Evolutionary conservation across 2,329 filamentous ascomycete species (phyloP).

Genomic region (Zymoseptoria pseudotritici): DNA sequence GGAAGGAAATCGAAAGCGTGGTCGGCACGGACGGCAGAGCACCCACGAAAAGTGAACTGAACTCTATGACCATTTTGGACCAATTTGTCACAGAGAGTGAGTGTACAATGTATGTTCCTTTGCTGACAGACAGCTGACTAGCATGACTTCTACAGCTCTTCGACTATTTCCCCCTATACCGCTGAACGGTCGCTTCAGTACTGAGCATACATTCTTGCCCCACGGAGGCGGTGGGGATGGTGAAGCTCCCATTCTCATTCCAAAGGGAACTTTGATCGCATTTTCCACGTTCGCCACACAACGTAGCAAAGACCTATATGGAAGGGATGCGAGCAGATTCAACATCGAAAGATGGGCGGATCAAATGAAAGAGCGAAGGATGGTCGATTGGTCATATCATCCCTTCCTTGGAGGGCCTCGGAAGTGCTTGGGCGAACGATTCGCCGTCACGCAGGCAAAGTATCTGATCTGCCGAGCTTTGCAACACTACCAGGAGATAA

Average conservation of each 20-base stretch:
- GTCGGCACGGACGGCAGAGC: neutral
- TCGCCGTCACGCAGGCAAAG: slow-evolving; percentile 3
- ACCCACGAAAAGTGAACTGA: slow-evolving; percentile 2
- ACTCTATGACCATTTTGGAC: slow-evolving; percentile 1
- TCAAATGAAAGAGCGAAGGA: neutral
- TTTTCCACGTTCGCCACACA: slow-evolving; percentile 21
- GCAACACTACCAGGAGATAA: slow-evolving; percentile 3
- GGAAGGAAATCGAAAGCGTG: slow-evolving; percentile 1
- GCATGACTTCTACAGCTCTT: neutral
- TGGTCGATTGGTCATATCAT: slow-evolving; percentile 5
- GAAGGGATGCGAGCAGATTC: slow-evolving; percentile 3
- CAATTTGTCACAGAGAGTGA: slow-evolving; percentile 5
- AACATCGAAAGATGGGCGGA: slow-evolving; percentile 2
- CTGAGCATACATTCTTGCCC: slow-evolving; percentile 66
- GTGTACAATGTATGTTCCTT: neutral
- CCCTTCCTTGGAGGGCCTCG: slow-evolving; percentile 5
- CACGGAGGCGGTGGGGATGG: slow-evolving; percentile 47
- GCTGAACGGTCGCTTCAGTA: slow-evolving; percentile 1
- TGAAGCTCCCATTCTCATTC: slow-evolving; percentile 44
- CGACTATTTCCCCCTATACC: slow-evolving; percentile 4
- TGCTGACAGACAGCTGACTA: neutral
- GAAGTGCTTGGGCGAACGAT: slow-evolving; percentile 1
- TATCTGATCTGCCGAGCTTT: slow-evolving; percentile 2
- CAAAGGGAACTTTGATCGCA: slow-evolving; percentile 20
- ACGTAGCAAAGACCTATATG: slow-evolving; percentile 2